These are phyloP conservation scores for Populus simonii DNA, from an alignment of 345 rosid genomes.

Conservation along the genomic window DNA sequence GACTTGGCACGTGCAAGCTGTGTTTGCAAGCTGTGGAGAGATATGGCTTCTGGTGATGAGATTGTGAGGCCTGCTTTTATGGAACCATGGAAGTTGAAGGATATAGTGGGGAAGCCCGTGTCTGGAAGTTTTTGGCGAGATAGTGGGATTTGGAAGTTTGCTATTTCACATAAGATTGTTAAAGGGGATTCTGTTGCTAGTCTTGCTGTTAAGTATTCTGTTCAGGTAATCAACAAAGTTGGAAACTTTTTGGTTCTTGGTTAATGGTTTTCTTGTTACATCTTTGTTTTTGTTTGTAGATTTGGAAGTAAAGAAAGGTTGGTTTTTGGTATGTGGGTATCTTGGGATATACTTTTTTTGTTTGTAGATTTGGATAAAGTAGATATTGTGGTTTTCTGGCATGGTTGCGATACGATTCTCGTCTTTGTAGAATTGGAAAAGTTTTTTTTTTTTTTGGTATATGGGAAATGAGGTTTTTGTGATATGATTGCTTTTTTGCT, in stretches of 20 bases:
- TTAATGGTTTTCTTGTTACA: not conserved
- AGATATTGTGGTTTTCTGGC: not conserved
- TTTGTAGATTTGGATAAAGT: not conserved
- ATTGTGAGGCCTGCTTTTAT: slow-evolving; percentile 49
- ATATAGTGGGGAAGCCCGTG: slow-evolving; percentile 56
- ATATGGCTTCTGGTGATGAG: slow-evolving; percentile 49
- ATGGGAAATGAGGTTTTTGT: not conserved
- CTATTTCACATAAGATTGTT: slow-evolving; percentile 65
- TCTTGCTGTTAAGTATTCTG: slow-evolving; percentile 86
- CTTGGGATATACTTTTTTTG: not conserved
- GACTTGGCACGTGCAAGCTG: slow-evolving; percentile 83
- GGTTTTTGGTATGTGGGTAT: not conserved
- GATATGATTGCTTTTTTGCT: not conserved
- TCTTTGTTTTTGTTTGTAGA: not conserved
- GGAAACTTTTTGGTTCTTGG: not conserved
- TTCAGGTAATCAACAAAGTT: slow-evolving; percentile 49
- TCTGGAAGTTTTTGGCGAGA: slow-evolving; percentile 74
- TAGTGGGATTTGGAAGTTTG: slow-evolving; percentile 63
- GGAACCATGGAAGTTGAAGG: slow-evolving; percentile 62
- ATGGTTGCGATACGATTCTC: not conserved
- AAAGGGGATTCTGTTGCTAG: slow-evolving; percentile 66
- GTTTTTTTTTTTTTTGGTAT: not conserved
- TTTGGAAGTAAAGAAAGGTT: not conserved
- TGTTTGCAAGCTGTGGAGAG: slow-evolving; percentile 67
- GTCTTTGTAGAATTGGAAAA: not conserved